A percentile compares a stretch with the other conserved stretches of the same genome.
Evolutionary conservation across 1,284 basidiomycete genomes (phyloP).

Genomic region (Athelia sp.): DNA sequence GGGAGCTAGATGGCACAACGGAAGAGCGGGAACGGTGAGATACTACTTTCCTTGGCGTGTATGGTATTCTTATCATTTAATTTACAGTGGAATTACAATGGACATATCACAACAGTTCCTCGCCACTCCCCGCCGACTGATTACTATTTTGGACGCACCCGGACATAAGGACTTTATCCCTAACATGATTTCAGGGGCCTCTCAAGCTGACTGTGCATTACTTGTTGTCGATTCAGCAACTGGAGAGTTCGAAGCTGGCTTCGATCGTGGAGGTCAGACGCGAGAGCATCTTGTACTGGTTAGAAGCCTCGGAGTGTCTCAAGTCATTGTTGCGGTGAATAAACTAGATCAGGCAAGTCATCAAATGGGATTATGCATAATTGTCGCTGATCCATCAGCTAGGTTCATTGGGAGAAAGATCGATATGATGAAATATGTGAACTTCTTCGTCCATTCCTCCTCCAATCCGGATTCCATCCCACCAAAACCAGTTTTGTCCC

Average conservation of each 20-base stretch:
- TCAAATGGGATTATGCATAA: conserved; percentile 1
- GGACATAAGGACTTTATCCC: conserved; percentile 98
- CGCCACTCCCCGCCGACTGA: conserved; percentile 69
- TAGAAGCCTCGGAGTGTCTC: conserved; percentile 90
- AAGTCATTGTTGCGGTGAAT: conserved; percentile 91
- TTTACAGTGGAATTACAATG: conserved; percentile 89
- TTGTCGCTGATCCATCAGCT: conserved; percentile 1
- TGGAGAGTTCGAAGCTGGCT: conserved; percentile 96
- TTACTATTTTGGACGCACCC: conserved; percentile 94
- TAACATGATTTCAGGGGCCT: conserved; percentile 98
- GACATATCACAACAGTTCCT: conserved; percentile 90
- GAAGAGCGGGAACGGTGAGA: conserved; percentile 89
- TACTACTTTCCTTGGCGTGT: conserved; percentile 1
- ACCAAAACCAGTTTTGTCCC: conserved; percentile 84
- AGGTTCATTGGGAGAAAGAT: conserved; percentile 81
- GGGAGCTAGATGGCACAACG: conserved; percentile 90
- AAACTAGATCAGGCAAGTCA: conserved; percentile 82
- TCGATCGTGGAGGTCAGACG: conserved; percentile 94
- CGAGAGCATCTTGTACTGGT: conserved; percentile 92
- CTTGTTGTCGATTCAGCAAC: conserved; percentile 90
- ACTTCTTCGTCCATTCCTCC: conserved; percentile 76
- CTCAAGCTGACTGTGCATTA: conserved; percentile 94
- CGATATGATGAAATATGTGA: conserved; percentile 86
- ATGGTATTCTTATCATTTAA: conserved; percentile 1
- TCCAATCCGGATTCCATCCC: conserved; percentile 81